Conservation (phyloP, 2,329 filamentous ascomycete species). For the Rhynchosporium graminicola region DNA sequence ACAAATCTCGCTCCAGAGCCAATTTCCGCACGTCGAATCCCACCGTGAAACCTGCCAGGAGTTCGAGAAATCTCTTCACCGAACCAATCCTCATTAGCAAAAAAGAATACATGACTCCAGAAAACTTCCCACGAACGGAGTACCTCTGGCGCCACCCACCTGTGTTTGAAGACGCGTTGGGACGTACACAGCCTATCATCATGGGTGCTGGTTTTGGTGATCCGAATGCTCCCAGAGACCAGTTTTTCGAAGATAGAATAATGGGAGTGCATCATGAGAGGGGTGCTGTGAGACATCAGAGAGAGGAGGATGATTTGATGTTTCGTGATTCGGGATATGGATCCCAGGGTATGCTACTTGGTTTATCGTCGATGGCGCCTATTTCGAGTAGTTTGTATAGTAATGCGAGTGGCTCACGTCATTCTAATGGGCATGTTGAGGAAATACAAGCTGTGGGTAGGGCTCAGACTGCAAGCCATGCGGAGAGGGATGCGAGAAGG, state of each 20-base stretch:
- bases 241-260: constrained; percentile 19
- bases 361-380: constrained; percentile 13
- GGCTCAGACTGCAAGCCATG: neutral
- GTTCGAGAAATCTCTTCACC: neutral
- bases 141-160: constrained; percentile 38
- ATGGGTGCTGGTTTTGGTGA: constrained; percentile 25
- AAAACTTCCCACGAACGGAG: constrained; percentile 33
- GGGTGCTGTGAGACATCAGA: constrained; percentile 2
- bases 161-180: constrained; percentile 27
- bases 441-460: neutral
- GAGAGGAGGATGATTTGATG: constrained; percentile 23
- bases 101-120: constrained; percentile 31
- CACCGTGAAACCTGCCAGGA: neutral
- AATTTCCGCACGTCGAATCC: constrained; percentile 16
- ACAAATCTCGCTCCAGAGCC: constrained; percentile 7
- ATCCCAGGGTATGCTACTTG: constrained; percentile 28
- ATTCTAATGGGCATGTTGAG: neutral
- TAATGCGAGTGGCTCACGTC: neutral
- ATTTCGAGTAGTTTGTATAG: neutral
- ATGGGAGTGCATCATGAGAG: neutral
- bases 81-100: constrained; percentile 33
- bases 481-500: constrained; percentile 16
- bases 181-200: constrained; percentile 26
- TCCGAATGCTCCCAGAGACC: neutral
- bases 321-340: constrained; percentile 32